Base-by-base conservation (phyloP, 352 stramenopile genomes). In the Aphanomyces euteiches region DNA sequence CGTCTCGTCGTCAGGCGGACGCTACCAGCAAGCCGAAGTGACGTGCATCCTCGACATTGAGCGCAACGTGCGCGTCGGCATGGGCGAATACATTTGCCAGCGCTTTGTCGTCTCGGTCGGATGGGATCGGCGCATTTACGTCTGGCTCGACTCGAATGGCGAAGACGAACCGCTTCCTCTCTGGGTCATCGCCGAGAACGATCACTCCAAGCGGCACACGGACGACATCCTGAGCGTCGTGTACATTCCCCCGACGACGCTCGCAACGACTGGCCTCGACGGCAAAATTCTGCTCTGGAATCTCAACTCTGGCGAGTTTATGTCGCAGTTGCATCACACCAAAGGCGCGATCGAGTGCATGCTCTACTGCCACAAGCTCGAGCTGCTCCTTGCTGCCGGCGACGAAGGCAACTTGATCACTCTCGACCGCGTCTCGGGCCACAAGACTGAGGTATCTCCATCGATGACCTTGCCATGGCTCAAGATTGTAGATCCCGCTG, bases 71-170 rank as follows among this genome's bases (percentile, higher is more conserved):
- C 81, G 83, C 4, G 84, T 92, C 15, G 84, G 84, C 45, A 92
- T 92, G 84, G 84, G 83, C 21, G 82, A 92, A 73, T 92, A 86
- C 69, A 88, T 90, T 59, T 92, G 84, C 64, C 84, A 92, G 72
- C 76, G 84, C 37, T 90, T 90, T 54, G 83, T 92, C 54, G 90
- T 81, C 28, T 90, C 78, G 38, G 83, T 92, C 2, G 88, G 88
- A n/a, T 96, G 88, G 88, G 88, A 94, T 64, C 81, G 82, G 10
- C 78, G 78, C 19, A 77, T 96, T 17, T 93, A 88, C 61, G 75
- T 94, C 3, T 96, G 85, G 85, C 82, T 85, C n/a, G 88, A 96
- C 76, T 90, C 90, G 72, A 90, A 90, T 64, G 85, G 90, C 56
- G 85, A 90, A 37, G 85, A 79, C 37, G 83, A 89, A 56, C 81